phyloP scores from a whole-genome alignment of 1,139 yeast genomes.

The Sugiyamaella sp. region DNA sequence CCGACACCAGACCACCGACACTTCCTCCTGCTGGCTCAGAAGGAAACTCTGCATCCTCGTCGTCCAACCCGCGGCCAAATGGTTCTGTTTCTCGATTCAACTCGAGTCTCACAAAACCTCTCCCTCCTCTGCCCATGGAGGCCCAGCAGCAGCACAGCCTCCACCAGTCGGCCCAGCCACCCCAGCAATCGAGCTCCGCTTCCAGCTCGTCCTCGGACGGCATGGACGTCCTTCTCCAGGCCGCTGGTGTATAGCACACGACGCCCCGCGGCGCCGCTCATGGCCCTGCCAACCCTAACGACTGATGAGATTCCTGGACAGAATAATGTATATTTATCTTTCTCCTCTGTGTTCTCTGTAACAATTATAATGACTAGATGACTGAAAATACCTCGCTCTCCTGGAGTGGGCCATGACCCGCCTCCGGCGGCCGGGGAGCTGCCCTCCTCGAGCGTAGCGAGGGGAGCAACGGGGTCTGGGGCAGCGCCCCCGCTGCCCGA shows the following conservation, averaged over 20 bases:
- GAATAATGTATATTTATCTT: constrained; percentile 1
- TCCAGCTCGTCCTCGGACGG: constrained; percentile 29
- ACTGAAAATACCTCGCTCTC: neutral
- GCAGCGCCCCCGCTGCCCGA: neutral
- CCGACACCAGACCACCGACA: constrained; percentile 37
- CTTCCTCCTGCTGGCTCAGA: constrained; percentile 34
- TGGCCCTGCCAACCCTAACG: no score
- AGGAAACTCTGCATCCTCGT: constrained; percentile 14
- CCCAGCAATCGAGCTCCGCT: constrained; percentile 5
- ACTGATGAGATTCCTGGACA: constrained; percentile 7
- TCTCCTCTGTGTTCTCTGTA: neutral
- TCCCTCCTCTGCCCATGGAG: constrained; percentile 41
- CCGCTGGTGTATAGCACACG: constrained; percentile 37
- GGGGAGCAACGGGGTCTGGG: neutral
- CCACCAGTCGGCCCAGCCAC: neutral
- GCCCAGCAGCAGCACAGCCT: constrained; percentile 26
- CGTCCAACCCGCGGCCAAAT: constrained; percentile 15
- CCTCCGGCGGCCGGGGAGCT: constrained; percentile 2
- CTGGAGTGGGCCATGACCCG: neutral
- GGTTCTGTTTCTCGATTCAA: constrained; percentile 17
- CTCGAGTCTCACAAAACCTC: constrained; percentile 36
- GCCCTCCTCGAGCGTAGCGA: constrained; percentile 2
- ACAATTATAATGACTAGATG: constrained; percentile 3
- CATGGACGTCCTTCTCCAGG: constrained; percentile 40
- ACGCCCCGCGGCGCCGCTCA: no score